Conservation (phyloP, 306 rosid species). For the Prunus persica region DNA sequence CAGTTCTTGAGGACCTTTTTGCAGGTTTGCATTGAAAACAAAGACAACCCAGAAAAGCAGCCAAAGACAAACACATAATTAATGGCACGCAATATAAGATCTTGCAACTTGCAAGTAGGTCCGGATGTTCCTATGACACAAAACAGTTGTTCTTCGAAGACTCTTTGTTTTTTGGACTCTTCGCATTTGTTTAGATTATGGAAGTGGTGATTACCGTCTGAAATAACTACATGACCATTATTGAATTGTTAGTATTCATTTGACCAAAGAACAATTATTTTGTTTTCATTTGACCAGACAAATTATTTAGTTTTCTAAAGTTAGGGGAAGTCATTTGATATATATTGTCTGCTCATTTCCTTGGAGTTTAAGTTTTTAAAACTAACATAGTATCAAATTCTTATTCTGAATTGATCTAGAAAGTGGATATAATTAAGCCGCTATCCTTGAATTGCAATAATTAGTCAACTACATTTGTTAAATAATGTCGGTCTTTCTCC, state of each 20-base stretch:
- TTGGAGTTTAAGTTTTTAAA: too few relatives aligned
- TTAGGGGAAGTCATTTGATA: too few relatives aligned
- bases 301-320: too few relatives aligned
- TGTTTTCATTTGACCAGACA: too few relatives aligned
- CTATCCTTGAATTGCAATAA: too few relatives aligned
- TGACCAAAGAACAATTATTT: too few relatives aligned
- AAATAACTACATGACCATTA: not conserved
- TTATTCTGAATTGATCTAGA: too few relatives aligned
- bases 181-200: not conserved
- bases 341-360: too few relatives aligned
- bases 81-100: slow-evolving; percentile 3
- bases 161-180: slow-evolving; percentile 4
- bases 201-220: not conserved
- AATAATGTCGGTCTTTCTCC: too few relatives aligned
- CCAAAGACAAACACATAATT: slow-evolving; percentile 8
- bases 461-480: too few relatives aligned
- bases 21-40: slow-evolving; percentile 8
- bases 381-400: too few relatives aligned
- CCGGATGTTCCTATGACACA: slow-evolving; percentile 20
- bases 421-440: too few relatives aligned
- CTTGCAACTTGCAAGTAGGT: slow-evolving; percentile 12
- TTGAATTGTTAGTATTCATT: not conserved
- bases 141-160: slow-evolving; percentile 6
- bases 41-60: slow-evolving; percentile 20
- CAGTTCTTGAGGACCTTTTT: not conserved